Base-by-base conservation (phyloP, 2,329 filamentous ascomycete species). In the Cladophialophora psammophila region DNA sequence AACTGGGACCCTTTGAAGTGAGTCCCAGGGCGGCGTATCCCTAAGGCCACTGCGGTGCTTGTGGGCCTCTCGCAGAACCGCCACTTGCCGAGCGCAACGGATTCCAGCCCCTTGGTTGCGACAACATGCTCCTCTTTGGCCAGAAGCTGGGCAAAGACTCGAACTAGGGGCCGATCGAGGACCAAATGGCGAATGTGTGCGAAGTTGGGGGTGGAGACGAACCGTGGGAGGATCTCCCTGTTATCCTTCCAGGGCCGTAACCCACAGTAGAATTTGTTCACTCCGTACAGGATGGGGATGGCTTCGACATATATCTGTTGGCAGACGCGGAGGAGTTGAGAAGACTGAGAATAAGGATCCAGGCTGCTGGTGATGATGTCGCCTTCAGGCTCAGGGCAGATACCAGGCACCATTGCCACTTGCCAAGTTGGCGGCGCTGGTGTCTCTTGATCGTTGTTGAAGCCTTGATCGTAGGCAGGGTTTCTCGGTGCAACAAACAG, bases 261-360 rank as follows among this genome's bases (percentile, higher is more conserved):
- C 12, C 66, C 52, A 45, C 60, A 54, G 56, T 68, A 55, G 55
- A 70, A 66, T 10, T 13, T 36, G 58, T 62, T 63, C 38, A n/a
- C 6, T 5, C 36, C 34, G 63, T 68, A 70, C 26, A 70, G 68
- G 54, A 65, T 32, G 20, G 66, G 63, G 7, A 54, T 12, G n/a
- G 65, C 66, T 64, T 68, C 66, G 34, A 4, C 26, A 18, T 60
- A 65, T 34, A 63, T 59, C 36, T 60, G 42, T 3, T 40, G 56
- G 34, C 61, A 68, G 7, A 40, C 40, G 15, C 57, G 54, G 63
- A 74, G 74, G 72, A 76, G 72, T 75, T 75, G 74, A 60, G 64
- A 59, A 40, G 60, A 68, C 40, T 71, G 64, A 26, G 12, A 10
- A 10, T 52, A 9, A 12, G 5, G 20, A 32, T 26, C n/a, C 13